These are phyloP conservation scores for Lyophyllum semitale DNA, from an alignment of 768 basidiomycete genomes.

Conservation along the genomic window DNA sequence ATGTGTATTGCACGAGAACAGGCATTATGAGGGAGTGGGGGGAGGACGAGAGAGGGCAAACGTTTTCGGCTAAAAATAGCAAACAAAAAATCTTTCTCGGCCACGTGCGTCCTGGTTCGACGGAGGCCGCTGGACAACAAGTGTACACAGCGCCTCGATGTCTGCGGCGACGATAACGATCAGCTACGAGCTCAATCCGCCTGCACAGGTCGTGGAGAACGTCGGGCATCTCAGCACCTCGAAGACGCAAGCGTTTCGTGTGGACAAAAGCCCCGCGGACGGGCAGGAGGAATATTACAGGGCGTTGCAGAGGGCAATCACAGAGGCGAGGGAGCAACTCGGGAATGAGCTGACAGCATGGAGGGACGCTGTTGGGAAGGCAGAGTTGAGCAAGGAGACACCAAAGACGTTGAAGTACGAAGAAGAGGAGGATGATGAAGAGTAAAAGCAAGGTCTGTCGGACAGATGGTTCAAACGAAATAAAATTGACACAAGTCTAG, in stretches of 20 bases:
- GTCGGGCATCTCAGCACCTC: conserved; percentile 16
- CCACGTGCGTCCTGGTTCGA: conserved; percentile 15
- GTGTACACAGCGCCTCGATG: conserved; percentile 20
- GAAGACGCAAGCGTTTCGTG: conserved; percentile 20
- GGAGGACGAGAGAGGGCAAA: not conserved
- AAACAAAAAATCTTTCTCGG: conserved; percentile 10
- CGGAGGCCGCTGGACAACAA: conserved; percentile 19
- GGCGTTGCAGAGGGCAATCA: conserved; percentile 48
- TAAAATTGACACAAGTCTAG: too few relatives aligned
- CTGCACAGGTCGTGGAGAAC: conserved; percentile 25
- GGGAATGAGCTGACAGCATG: conserved; percentile 74
- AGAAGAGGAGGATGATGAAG: conserved; percentile 49
- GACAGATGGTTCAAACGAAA: too few relatives aligned
- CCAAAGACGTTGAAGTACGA: conserved; percentile 39
- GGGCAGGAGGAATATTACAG: conserved; percentile 48
- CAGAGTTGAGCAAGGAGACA: conserved; percentile 62
- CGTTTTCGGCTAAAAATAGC: conserved; percentile 3
- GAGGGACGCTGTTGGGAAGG: conserved; percentile 72
- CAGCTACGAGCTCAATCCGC: conserved; percentile 46
- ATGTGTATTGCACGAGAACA: conserved; percentile 54
- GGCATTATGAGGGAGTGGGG: conserved; percentile 37
- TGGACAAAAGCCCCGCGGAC: conserved; percentile 17
- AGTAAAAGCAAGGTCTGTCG: conserved; percentile 33
- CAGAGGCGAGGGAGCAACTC: conserved; percentile 50
- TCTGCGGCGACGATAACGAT: conserved; percentile 34